A percentile compares a stretch with the other conserved stretches of the same genome.
Conservation (phyloP, 2,329 filamentous ascomycete genomes). For the Tolypocladium inflatum region DNA sequence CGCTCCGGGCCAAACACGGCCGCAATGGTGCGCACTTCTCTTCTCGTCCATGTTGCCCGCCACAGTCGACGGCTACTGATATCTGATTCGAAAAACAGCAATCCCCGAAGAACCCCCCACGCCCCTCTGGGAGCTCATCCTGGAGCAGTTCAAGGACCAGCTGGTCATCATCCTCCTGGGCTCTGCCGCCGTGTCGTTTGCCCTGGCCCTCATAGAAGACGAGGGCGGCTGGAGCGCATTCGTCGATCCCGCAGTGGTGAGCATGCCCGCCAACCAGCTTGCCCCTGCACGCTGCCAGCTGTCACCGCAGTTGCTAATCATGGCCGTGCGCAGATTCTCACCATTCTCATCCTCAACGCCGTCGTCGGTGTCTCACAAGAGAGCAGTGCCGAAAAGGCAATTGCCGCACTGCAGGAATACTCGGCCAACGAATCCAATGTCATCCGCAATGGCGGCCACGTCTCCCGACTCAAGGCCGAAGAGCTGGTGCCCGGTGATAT, state of each 20-base stretch:
- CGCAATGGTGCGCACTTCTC: conserved; percentile 50
- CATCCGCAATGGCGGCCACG: conserved; percentile 66
- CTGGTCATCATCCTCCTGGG: conserved; percentile 90
- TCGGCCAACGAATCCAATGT: conserved; percentile 97
- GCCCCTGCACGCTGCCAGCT: not conserved
- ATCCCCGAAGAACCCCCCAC: conserved; percentile 86
- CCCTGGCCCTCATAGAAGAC: conserved; percentile 85
- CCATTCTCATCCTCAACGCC: conserved; percentile 91
- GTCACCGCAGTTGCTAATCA: not conserved
- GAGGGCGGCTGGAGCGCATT: conserved; percentile 94
- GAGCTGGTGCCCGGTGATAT: conserved; percentile 93
- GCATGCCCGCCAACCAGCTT: conserved; percentile 24
- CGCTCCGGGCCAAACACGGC: conserved; percentile 49
- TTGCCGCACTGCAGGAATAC: conserved; percentile 96
- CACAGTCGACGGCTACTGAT: conserved; percentile 7
- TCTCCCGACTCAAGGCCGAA: conserved; percentile 85
- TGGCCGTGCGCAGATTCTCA: conserved; percentile 61
- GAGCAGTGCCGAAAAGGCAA: conserved; percentile 96
- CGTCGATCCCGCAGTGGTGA: conserved; percentile 87
- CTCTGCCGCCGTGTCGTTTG: conserved; percentile 88
- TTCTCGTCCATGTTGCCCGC: not conserved
- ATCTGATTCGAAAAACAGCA: conserved; percentile 23
- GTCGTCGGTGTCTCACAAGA: conserved; percentile 98
- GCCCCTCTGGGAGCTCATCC: conserved; percentile 88
- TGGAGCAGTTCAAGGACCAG: conserved; percentile 99